Conservation (phyloP, 2,329 filamentous ascomycete genomes). For the Diaporthe citriasiana region DNA sequence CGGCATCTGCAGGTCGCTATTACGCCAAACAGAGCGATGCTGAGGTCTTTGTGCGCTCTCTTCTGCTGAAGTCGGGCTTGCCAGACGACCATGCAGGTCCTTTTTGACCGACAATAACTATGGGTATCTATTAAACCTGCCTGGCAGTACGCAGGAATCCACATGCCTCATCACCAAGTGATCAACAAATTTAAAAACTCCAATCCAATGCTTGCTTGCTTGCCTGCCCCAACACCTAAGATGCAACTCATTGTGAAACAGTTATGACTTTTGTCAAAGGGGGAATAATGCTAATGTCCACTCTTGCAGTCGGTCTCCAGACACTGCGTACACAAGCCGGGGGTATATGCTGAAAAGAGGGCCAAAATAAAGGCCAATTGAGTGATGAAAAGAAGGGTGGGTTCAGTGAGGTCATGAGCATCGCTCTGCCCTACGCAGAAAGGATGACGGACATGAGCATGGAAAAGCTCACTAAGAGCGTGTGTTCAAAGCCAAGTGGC, state of each 20-base stretch:
- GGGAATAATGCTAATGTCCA: not conserved
- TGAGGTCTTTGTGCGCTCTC: not conserved
- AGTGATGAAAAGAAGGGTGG: not conserved
- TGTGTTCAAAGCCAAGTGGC: constrained; percentile 45
- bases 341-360: constrained; percentile 12
- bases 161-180: not conserved
- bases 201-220: constrained; percentile 28
- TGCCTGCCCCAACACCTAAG: constrained; percentile 6
- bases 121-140: constrained; percentile 29
- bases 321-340: not conserved
- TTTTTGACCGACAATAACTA: constrained; percentile 6
- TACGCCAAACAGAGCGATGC: not conserved
- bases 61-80: constrained; percentile 44
- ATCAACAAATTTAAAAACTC: constrained; percentile 13
- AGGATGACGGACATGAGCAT: constrained; percentile 1
- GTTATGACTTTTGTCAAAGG: not conserved
- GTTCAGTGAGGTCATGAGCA: too few relatives aligned
- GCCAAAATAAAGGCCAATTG: not conserved
- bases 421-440: not conserved
- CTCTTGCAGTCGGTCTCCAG: constrained; percentile 4
- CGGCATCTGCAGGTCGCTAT: constrained; percentile 3
- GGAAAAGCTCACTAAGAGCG: constrained; percentile 42
- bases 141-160: not conserved
- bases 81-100: constrained; percentile 39
- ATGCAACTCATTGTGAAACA: constrained; percentile 27